These are phyloP conservation scores for Candida arabinofermentans DNA, from an alignment of 805 yeast genomes.

Conservation along the genomic window DNA sequence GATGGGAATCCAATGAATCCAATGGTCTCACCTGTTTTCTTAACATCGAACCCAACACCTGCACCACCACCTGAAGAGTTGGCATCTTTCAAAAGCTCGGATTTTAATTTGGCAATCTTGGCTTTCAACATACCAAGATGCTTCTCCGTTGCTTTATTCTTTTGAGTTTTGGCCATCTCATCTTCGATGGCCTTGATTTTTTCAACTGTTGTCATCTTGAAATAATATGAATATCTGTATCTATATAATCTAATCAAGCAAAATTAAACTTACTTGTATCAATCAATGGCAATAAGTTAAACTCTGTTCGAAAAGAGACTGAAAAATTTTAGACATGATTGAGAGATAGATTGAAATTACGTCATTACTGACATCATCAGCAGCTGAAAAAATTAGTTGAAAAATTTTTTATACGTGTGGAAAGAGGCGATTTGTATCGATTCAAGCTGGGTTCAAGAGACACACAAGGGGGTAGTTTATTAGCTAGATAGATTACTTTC, in stretches of 20 bases:
- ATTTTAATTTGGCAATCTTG: conserved; percentile 88
- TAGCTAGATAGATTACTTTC: not conserved
- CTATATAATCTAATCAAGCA: too few relatives aligned
- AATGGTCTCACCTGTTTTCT: conserved; percentile 96
- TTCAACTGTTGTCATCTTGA: conserved; percentile 62
- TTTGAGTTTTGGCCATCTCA: conserved; percentile 97
- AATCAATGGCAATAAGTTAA: too few relatives aligned
- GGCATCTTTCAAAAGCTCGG: conserved; percentile 77
- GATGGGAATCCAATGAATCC: conserved; percentile 99
- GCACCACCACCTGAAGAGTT: conserved; percentile 83
- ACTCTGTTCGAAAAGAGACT: too few relatives aligned
- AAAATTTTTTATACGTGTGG: too few relatives aligned
- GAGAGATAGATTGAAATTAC: too few relatives aligned
- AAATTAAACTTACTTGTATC: too few relatives aligned
- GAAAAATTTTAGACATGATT: too few relatives aligned
- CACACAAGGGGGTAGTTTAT: too few relatives aligned
- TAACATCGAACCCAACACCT: conserved; percentile 95
- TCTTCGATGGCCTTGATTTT: conserved; percentile 86
- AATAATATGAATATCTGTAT: not conserved
- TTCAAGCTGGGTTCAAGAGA: too few relatives aligned
- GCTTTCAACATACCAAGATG: conserved; percentile 98
- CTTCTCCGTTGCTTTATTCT: conserved; percentile 95
- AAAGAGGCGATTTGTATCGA: too few relatives aligned
- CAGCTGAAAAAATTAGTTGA: too few relatives aligned
- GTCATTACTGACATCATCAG: too few relatives aligned